Base-by-base conservation (phyloP, 2,329 filamentous ascomycete species). In the Aspergillus sp. region DNA sequence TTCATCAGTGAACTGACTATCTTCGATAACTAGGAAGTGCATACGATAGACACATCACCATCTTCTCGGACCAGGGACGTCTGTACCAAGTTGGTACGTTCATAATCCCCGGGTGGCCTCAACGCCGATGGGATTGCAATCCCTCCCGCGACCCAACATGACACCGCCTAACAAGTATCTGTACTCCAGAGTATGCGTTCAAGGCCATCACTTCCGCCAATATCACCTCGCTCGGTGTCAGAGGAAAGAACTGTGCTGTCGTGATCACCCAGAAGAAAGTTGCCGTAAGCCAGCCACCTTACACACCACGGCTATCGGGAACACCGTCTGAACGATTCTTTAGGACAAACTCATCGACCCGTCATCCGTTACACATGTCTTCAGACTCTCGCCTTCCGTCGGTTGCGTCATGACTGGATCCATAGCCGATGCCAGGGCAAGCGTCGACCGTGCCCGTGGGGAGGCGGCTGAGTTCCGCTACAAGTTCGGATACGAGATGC, bases 401-500 rank as follows among this genome's bases (percentile, higher is more conserved):
- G 94, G 94, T 61, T 96, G 92, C 72, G 94, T 97, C 67, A 96
- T 99, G 86, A 99, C 94, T 46, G 94, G 94, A 49, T 96, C 94
- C 61, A 97, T 99, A 74, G 93, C 94, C 65, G 94, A 99, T 79
- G 94, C 94, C 55, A 84, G 94, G 72, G 92, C 94, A 30, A 95
- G 90, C 60, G 90, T 95, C 55, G 90, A 90, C 75, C 87, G 94
- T 68, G 94, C 94, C 59, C 88, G 94, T 77, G 89, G 90, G 65
- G 94, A 99, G 78, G 94, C 94, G 62, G 93, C 93, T 52, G 93
- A 99, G 72, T 99, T 99, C 79, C 86, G 87, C 76, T 99, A 99
- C 85, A 96, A 96, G 79, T 96, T 85, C 72, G 94, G 94, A 68
- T 99, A 99, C 76, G 94, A 99, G 81, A 99, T 99, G 94, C 94